Evolutionary conservation across 306 rosid species (phyloP), one percentile per base, ranked within the genome.

Genomic region (Trichosanthes truncata): DNA sequence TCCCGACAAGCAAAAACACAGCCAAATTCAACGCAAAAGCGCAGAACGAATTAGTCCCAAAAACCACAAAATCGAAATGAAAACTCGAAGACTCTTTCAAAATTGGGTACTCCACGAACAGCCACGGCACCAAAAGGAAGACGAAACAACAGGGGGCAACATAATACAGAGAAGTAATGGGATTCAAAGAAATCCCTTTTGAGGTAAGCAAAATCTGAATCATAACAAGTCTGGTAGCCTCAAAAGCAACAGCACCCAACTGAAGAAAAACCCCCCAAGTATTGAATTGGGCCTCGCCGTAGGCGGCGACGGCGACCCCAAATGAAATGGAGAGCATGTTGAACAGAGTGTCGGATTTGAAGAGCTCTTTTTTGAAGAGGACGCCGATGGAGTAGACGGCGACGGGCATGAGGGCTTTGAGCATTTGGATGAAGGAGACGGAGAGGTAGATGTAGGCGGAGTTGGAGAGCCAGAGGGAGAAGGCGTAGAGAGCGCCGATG

Each of bases 331-430:
- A 91, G n/a, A 91, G 76, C 96, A 91, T 91, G 41, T 91, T 91
- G 29, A 81, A 25, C 85, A 91, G 87, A 31, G 91, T 89, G 33
- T 87, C 82, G 46, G 84, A 51, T 14, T 87, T 86, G 84, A 87
- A 91, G 7, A 57, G 0, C 2, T 91, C 96, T 3, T 89, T 91
- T 1, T 51, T 81, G 18, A 91, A 76, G 59, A 77, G 59, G 6
- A 91, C 86, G 4, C 91, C 93, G 35, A 91, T 91, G 26, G 96
- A 89, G 73, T 89, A 91, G 3, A 91, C 96, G 13, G 96, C 96
- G 9, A 89, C 96, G 1, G 96, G 96, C 96, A 91, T 91, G 2
- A 91, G 87, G 7, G 96, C 96, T 61, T 91, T 91, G 49, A 91
- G 90, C 96, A 91, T 91, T 48, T 91, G 96, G 51, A 91, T 91